Percentiles rank a stretch among this genome's conserved stretches.
Evolutionary conservation across 1,284 basidiomycete species (phyloP).

Genomic region (Cryptococcus sp.): DNA sequence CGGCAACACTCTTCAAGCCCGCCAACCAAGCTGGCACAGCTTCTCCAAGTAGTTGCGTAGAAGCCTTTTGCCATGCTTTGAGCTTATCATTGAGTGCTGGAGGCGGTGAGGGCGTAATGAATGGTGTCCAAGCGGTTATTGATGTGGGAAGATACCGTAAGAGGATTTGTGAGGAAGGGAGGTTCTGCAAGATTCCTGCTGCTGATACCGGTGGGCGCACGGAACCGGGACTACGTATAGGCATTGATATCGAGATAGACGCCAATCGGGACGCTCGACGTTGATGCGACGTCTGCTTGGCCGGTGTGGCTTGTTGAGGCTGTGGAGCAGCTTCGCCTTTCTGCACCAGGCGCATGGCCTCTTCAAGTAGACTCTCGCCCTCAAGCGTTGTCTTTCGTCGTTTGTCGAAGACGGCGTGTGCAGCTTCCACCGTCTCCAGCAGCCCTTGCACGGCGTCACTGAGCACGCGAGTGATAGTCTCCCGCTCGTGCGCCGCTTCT

Average conservation of each 20-base stretch:
- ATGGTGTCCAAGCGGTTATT: conserved; percentile 51
- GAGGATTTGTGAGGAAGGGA: conserved; percentile 53
- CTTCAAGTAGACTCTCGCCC: conserved; percentile 39
- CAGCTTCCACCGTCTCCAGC: conserved; percentile 37
- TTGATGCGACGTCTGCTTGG: conserved; percentile 28
- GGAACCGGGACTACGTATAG: conserved; percentile 9
- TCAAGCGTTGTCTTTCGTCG: conserved; percentile 9
- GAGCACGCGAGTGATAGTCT: conserved; percentile 35
- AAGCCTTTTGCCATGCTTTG: conserved; percentile 37
- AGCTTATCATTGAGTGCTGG: conserved; percentile 47
- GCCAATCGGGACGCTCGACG: conserved; percentile 43
- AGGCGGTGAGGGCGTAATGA: conserved; percentile 62
- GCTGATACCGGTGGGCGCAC: conserved; percentile 37
- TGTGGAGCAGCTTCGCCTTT: conserved; percentile 31
- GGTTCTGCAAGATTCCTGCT: conserved; percentile 38
- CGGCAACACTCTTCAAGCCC: conserved; percentile 37
- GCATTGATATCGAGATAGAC: conserved; percentile 45
- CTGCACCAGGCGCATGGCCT: conserved; percentile 46
- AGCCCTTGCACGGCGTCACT: conserved; percentile 39
- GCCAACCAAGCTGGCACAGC: conserved; percentile 39
- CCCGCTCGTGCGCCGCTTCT: conserved; percentile 24
- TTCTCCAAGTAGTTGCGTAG: conserved; percentile 32
- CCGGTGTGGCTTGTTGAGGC: conserved; percentile 10
- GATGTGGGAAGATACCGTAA: conserved; percentile 47
- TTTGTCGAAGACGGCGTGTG: conserved; percentile 36